A percentile compares a stretch with the other conserved stretches of the same genome.
These are phyloP conservation scores for Gynostemma pentaphyllum DNA, from an alignment of 306 rosid species.

Conservation along the genomic window DNA sequence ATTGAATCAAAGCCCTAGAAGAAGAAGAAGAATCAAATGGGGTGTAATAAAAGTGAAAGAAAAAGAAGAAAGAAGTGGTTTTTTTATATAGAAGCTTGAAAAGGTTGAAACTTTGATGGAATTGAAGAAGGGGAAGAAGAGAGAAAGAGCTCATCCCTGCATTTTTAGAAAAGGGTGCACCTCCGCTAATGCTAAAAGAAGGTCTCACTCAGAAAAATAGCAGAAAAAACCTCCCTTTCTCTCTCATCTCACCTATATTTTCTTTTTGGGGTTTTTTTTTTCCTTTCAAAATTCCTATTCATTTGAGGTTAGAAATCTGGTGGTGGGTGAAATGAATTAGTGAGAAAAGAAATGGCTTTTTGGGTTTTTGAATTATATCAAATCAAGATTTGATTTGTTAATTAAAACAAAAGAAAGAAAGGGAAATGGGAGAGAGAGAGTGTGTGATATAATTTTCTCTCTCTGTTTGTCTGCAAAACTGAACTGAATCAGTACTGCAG, in stretches of 20 bases:
- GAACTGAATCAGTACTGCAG: constrained; percentile 52
- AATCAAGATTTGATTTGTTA: constrained; percentile 24
- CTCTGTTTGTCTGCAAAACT: constrained; percentile 26
- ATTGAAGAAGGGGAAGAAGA: background rate
- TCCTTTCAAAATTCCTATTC: constrained; percentile 8
- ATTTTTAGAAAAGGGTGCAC: constrained; percentile 34
- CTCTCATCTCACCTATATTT: constrained; percentile 20
- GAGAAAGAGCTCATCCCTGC: constrained; percentile 38
- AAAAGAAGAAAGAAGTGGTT: constrained; percentile 6
- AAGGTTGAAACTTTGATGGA: constrained; percentile 4
- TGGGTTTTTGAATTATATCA: constrained; percentile 42
- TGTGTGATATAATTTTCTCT: background rate
- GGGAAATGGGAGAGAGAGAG: constrained; percentile 16
- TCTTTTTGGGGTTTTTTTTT: constrained; percentile 19
- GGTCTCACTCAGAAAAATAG: constrained; percentile 35
- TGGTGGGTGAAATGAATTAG: constrained; percentile 3
- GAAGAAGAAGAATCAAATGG: background rate
- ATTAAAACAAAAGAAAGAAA: background rate
- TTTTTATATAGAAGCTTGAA: constrained; percentile 11
- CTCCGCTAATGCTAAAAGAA: constrained; percentile 66
- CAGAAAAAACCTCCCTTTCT: constrained; percentile 25
- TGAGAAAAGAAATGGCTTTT: constrained; percentile 25
- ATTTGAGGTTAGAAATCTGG: background rate
- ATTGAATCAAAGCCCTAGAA: constrained; percentile 15
- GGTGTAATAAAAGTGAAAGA: background rate